Evolutionary conservation across 2,329 filamentous ascomycete genomes (phyloP).

Genomic region (Cadophora malorum): DNA sequence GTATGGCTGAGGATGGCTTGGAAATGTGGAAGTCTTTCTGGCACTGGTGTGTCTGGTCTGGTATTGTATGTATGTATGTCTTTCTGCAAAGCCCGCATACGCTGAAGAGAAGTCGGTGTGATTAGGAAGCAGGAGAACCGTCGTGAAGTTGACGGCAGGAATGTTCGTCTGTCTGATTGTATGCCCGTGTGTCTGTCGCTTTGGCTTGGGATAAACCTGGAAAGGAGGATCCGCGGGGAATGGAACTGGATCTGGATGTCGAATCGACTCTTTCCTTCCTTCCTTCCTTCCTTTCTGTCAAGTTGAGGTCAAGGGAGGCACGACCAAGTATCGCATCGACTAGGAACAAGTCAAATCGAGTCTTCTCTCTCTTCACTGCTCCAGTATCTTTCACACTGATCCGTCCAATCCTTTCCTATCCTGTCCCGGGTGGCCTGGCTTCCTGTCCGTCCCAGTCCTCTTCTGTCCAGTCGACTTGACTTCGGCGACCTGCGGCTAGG

Average conservation of each 20-base stretch:
- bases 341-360: background rate
- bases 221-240: slow-evolving; percentile 4
- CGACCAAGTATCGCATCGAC: background rate
- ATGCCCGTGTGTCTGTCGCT: background rate
- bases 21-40: slow-evolving; percentile 17
- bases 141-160: background rate
- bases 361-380: background rate
- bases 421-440: slow-evolving; percentile 1
- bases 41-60: background rate
- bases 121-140: background rate
- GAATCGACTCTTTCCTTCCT: background rate
- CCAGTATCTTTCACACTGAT: slow-evolving; percentile 6
- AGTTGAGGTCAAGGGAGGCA: slow-evolving; percentile 7
- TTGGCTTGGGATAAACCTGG: background rate
- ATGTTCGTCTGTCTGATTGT: background rate
- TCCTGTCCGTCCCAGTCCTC: slow-evolving; percentile 9
- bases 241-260: background rate
- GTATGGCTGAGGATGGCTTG: slow-evolving; percentile 14
- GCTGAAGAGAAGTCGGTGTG: slow-evolving; percentile 11
- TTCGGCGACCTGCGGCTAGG: slow-evolving; percentile 28
- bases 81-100: slow-evolving; percentile 5
- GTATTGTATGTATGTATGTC: slow-evolving; percentile 2
- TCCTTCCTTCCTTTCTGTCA: background rate
- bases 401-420: slow-evolving; percentile 7
- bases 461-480: slow-evolving; percentile 16